These are phyloP conservation scores for Orychophragmus violaceus DNA, from an alignment of 345 rosid genomes.

Conservation along the genomic window DNA sequence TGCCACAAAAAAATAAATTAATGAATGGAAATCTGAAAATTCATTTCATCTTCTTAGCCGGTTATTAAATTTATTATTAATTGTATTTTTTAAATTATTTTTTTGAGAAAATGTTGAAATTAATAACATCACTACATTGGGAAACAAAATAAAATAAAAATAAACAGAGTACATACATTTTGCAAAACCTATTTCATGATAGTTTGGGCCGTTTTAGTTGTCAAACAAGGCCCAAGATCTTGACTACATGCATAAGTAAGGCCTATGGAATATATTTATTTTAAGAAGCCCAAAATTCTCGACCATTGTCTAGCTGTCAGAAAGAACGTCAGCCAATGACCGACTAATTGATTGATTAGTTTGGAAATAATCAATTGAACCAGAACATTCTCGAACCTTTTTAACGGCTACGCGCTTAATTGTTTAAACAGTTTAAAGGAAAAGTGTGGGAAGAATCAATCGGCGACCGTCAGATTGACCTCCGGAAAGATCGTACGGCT, in stretches of 20 bases:
- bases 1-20: slow-evolving; percentile 8
- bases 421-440: background rate
- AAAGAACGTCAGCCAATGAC: slow-evolving; percentile 1
- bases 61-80: background rate
- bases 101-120: background rate
- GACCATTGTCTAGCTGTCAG: too few species aligned
- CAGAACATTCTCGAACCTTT: slow-evolving; percentile 17
- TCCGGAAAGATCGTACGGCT: slow-evolving; percentile 9
- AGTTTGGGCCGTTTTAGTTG: background rate
- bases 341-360: background rate
- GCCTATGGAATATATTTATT: background rate
- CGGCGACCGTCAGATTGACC: slow-evolving; percentile 4
- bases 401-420: background rate
- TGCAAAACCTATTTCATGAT: background rate
- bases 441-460: background rate
- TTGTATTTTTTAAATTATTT: background rate
- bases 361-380: background rate
- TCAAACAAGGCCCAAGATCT: background rate
- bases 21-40: background rate
- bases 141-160: background rate
- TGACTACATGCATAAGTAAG: background rate
- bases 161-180: background rate
- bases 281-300: background rate
- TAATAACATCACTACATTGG: background rate
- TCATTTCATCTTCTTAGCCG: background rate